Evolutionary conservation across 2,329 filamentous ascomycete species (phyloP), one percentile per base, ranked within the genome.

Genomic region (Fusarium sp.): DNA sequence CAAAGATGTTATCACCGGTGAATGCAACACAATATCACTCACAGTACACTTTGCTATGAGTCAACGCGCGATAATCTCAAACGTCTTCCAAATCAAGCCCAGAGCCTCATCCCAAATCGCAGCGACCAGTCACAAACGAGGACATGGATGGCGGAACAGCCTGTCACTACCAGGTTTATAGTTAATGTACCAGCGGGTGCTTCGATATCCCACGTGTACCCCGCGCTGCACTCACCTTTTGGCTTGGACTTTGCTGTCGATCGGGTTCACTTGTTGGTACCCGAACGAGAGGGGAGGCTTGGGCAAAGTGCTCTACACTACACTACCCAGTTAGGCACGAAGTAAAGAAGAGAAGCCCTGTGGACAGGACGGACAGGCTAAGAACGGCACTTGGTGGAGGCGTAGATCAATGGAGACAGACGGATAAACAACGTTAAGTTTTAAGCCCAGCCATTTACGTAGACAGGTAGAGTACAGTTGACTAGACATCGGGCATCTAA

Each of bases 321-420:
- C 23, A 45, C 27, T 63, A 47, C 51, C 58, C 46, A 63, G 63
- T 70, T 64, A 68, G 67, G 67, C 67, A 70, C 67, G 25, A 71
- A 70, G 49, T 16, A n/a, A 51, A 45, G 20, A 53, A 53, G 54
- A 54, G 41, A n/a, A 25, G 53, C 27, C 13, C 42, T 34, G 43
- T 49, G 43, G 32, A 21, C 23, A 30, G 28, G 28, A 30, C 40
- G 30, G 32, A 21, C 23, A 30, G 28, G 28, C 63, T 63, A 59
- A 68, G 60, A 57, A 59, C 63, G 67, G 67, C 67, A 70, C 62
- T 63, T 66, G 63, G 66, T 59, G 67, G 67, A 69, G 67, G 67
- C 40, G 67, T 64, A 71, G 67, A 70, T 70, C 67, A 68, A 70
- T 58, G 67, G 67, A 62, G 69, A 43, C 34, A 37, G 34, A 41